Evolutionary conservation across 345 rosid species (phyloP).

Genomic region (Hibiscus trionum): DNA sequence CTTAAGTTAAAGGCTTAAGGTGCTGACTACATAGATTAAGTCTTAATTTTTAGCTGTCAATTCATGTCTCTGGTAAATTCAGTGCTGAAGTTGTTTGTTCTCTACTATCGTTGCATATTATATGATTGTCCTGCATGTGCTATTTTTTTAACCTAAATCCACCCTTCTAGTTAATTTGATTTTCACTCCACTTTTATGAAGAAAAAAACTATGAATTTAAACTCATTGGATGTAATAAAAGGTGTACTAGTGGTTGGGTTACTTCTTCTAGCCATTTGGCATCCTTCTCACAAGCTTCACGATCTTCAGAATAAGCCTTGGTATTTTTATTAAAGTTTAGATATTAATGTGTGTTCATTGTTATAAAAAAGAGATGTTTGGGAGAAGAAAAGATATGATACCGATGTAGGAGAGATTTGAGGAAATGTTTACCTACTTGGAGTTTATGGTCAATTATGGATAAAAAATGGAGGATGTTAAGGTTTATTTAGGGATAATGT

Average conservation of each 20-base stretch:
- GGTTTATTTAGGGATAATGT: background rate
- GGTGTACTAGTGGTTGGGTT: background rate
- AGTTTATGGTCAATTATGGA: background rate
- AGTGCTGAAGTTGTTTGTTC: too few species aligned
- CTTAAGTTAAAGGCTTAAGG: too few species aligned
- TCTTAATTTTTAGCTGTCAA: background rate
- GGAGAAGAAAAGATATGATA: background rate
- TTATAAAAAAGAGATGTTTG: background rate
- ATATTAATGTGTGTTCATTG: background rate
- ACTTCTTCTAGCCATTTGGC: background rate
- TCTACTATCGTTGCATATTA: too few species aligned
- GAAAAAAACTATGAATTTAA: too few species aligned
- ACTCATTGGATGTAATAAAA: background rate
- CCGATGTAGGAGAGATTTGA: background rate
- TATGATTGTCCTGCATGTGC: too few species aligned
- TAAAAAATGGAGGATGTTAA: background rate
- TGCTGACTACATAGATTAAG: background rate
- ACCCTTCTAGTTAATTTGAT: too few species aligned
- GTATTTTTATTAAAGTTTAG: background rate
- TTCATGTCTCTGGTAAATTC: background rate
- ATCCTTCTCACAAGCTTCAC: background rate
- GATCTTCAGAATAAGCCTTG: background rate
- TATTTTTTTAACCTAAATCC: too few species aligned
- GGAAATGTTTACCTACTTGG: background rate
- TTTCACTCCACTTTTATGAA: too few species aligned